phyloP scores from a whole-genome alignment of 2,329 filamentous ascomycete species.

The Cephalotrichum gorgonifer region DNA sequence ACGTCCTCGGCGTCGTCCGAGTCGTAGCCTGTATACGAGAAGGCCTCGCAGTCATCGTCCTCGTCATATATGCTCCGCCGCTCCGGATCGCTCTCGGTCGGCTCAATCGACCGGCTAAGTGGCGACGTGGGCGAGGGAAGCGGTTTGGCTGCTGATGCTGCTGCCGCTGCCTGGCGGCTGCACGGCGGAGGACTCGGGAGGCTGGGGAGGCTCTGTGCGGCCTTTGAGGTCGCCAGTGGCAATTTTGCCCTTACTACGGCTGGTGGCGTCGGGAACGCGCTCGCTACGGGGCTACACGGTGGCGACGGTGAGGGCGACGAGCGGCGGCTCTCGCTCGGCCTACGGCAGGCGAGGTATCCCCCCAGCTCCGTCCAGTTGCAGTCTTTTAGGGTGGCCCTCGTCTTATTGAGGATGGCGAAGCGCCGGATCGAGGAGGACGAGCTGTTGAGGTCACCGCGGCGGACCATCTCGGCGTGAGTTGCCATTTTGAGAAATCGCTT shows the following conservation, averaged over 20 bases:
- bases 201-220: background rate
- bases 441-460: slow-evolving; percentile 18
- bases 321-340: background rate
- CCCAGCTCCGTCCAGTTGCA: slow-evolving; percentile 3
- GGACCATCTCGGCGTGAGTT: slow-evolving; percentile 25
- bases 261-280: background rate
- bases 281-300: background rate
- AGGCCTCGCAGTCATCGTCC: slow-evolving; percentile 35
- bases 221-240: background rate
- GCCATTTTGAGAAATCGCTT: slow-evolving; percentile 39
- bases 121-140: background rate
- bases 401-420: slow-evolving; percentile 54
- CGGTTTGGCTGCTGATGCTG: background rate
- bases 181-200: background rate
- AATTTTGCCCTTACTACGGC: background rate
- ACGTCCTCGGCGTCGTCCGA: slow-evolving; percentile 33
- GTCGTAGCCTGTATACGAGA: slow-evolving; percentile 35
- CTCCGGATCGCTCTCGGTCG: background rate
- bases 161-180: background rate
- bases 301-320: background rate
- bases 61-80: slow-evolving; percentile 10
- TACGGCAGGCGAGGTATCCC: background rate
- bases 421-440: slow-evolving; percentile 47
- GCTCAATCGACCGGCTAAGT: background rate
- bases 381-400: slow-evolving; percentile 16